Percentiles rank a stretch among this genome's conserved stretches.
These are phyloP conservation scores for Penicillium crystallinum DNA, from an alignment of 495 filamentous ascomycete species.

Conservation along the genomic window DNA sequence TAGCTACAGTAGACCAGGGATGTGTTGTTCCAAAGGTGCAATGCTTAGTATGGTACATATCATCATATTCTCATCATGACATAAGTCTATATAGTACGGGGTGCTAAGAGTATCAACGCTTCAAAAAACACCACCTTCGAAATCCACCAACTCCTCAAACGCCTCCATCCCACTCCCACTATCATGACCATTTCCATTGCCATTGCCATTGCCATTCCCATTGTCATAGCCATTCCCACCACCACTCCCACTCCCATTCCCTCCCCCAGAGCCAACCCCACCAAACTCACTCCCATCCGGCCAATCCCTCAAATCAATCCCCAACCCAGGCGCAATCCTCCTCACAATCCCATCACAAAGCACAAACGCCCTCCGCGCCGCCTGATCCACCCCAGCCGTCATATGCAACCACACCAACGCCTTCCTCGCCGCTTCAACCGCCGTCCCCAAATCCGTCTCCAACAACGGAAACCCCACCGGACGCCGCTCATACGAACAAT, in stretches of 20 bases:
- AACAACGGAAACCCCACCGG: background rate
- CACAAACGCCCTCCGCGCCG: conserved; percentile 46
- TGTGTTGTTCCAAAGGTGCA: too few relatives aligned
- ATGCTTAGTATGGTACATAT: too few relatives aligned
- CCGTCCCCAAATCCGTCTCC: conserved; percentile 17
- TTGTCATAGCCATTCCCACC: background rate
- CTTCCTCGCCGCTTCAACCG: conserved; percentile 43
- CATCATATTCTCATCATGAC: background rate
- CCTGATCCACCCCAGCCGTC: conserved; percentile 39
- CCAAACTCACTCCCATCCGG: conserved; percentile 15
- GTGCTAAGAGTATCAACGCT: background rate
- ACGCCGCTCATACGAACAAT: conserved; percentile 15
- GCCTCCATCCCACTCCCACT: conserved; percentile 7
- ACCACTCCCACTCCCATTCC: background rate
- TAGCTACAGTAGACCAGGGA: background rate
- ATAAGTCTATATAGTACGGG: background rate
- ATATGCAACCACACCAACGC: conserved; percentile 45
- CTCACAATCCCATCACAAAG: conserved; percentile 29
- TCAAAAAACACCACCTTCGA: conserved; percentile 6
- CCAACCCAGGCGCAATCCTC: conserved; percentile 24
- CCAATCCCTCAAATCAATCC: conserved; percentile 28
- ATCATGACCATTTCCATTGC: background rate
- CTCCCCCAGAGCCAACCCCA: background rate
- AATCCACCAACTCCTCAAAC: conserved; percentile 20
- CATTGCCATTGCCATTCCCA: background rate